Conservation (phyloP, 495 filamentous ascomycete genomes). For the Staphylotrichum tortipilum region DNA sequence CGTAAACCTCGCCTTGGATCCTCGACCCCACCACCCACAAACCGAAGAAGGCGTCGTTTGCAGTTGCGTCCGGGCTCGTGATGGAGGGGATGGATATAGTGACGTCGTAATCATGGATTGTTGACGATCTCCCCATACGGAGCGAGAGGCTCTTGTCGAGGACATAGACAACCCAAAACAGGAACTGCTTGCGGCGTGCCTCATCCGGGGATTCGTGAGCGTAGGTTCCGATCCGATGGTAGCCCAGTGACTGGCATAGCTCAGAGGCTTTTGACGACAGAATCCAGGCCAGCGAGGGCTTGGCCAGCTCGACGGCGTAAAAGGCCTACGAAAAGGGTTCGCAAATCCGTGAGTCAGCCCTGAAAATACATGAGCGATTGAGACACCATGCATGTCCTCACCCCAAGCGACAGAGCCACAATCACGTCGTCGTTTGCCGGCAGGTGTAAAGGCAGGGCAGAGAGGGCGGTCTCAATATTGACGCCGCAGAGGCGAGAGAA, state of each 20-base stretch:
- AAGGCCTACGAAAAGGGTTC: constrained; percentile 19
- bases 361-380: background rate
- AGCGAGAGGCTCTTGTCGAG: constrained; percentile 51
- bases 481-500: constrained; percentile 39
- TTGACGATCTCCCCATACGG: constrained; percentile 50
- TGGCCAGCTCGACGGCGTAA: constrained; percentile 53
- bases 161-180: constrained; percentile 57
- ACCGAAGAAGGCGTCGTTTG: constrained; percentile 1
- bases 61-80: background rate
- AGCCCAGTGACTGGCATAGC: constrained; percentile 54
- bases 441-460: constrained; percentile 47
- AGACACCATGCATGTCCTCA: constrained; percentile 9
- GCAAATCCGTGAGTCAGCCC: too few species aligned
- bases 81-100: constrained; percentile 18
- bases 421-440: constrained; percentile 48
- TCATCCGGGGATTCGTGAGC: constrained; percentile 36
- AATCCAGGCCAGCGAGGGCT: constrained; percentile 55
- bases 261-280: constrained; percentile 47
- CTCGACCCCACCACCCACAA: constrained; percentile 9
- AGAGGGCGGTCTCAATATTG: constrained; percentile 49
- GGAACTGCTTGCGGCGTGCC: constrained; percentile 21
- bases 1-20: constrained; percentile 17
- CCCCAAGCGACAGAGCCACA: constrained; percentile 48
- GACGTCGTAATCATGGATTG: constrained; percentile 56
- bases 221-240: constrained; percentile 48